Conservation (phyloP, 1,139 yeast species). For the Hemisphaericaspora subhashii region DNA sequence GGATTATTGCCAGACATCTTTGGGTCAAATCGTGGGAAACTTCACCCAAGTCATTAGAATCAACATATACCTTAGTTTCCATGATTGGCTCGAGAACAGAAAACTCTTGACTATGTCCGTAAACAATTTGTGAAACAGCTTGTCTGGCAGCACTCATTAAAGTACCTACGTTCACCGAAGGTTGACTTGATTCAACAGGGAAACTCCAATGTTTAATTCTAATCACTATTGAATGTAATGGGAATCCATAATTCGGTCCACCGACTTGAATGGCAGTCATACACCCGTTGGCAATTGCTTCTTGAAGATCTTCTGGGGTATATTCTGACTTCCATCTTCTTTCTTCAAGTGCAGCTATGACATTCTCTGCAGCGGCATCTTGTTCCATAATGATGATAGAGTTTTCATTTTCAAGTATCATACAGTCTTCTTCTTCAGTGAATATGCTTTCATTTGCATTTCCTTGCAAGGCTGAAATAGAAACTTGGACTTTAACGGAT, state of each 20-base stretch:
- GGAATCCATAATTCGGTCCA: constrained; percentile 64
- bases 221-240: constrained; percentile 63
- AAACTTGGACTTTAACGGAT: constrained; percentile 33
- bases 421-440: constrained; percentile 42
- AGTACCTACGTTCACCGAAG: constrained; percentile 17
- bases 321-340: constrained; percentile 54
- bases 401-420: constrained; percentile 35
- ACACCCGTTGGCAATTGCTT: constrained; percentile 57
- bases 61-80: constrained; percentile 69
- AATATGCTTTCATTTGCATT: constrained; percentile 33
- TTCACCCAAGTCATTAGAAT: constrained; percentile 73
- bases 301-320: constrained; percentile 51
- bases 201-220: constrained; percentile 51
- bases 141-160: constrained; percentile 34
- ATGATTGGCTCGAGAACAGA: constrained; percentile 83
- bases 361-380: constrained; percentile 27
- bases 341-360: constrained; percentile 29
- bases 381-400: constrained; percentile 36
- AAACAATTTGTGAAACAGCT: constrained; percentile 35
- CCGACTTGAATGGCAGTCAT: constrained; percentile 77
- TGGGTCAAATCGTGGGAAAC: constrained; percentile 75
- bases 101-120: constrained; percentile 30
- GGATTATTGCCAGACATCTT: constrained; percentile 71
- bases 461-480: constrained; percentile 56
- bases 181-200: constrained; percentile 51